These are phyloP conservation scores for Immersiporthe knoxdaviesiana DNA, from an alignment of 2,329 filamentous ascomycete genomes.

Conservation along the genomic window DNA sequence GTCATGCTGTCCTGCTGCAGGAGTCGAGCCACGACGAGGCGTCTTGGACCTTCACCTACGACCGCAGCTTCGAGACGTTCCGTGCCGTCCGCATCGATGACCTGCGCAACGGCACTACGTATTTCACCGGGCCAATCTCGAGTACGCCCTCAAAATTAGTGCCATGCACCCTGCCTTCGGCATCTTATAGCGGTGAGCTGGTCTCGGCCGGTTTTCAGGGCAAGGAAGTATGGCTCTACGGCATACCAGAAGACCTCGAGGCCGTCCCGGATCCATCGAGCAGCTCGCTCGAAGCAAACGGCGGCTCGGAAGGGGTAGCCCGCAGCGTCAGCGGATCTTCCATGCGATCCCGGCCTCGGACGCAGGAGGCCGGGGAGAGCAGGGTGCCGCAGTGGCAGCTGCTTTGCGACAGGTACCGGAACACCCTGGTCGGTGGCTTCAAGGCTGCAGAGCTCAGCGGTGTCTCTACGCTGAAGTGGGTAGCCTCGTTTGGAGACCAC, in stretches of 20 bases:
- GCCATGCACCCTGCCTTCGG: conserved; percentile 70
- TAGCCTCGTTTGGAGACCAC: conserved; percentile 56
- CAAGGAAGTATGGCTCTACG: conserved; percentile 78
- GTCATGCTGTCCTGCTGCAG: conserved; percentile 73
- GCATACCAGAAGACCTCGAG: conserved; percentile 73
- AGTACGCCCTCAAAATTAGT: conserved; percentile 58
- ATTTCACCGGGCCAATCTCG: conserved; percentile 73
- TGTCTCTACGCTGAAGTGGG: conserved; percentile 73
- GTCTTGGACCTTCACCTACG: conserved; percentile 78
- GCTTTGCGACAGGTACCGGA: conserved; percentile 68
- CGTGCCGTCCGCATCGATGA: conserved; percentile 77
- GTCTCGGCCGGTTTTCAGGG: conserved; percentile 74
- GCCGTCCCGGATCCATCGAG: conserved; percentile 51
- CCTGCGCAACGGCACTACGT: conserved; percentile 74
- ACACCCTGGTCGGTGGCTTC: conserved; percentile 70
- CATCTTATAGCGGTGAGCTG: conserved; percentile 71
- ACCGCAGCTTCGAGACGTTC: conserved; percentile 76
- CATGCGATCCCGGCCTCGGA: conserved; percentile 42
- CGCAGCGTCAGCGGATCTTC: conserved; percentile 49
- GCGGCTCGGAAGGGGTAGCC: conserved; percentile 36
- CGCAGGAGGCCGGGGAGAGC: conserved; percentile 41
- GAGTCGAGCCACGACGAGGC: conserved; percentile 66
- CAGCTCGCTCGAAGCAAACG: conserved; percentile 24
- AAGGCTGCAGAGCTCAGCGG: conserved; percentile 68
- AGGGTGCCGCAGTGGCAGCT: conserved; percentile 69